Conservation (phyloP, 164 flowering plant genomes). For the Protea cynaroides region DNA sequence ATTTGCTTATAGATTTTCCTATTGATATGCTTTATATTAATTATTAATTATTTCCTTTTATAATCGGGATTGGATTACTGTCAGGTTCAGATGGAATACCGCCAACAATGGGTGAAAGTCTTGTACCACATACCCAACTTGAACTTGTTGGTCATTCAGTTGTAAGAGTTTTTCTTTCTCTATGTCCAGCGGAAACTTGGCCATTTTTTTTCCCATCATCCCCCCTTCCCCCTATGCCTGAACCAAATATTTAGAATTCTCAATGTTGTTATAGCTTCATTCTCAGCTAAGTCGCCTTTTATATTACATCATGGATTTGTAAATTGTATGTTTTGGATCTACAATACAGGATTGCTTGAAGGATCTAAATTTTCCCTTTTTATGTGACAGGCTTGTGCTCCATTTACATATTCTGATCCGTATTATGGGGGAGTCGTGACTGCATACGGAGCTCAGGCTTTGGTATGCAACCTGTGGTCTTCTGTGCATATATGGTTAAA, state of each 20-base stretch:
- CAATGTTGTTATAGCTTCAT: not conserved
- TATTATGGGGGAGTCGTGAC: slow-evolving; percentile 76
- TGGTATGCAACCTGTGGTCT: slow-evolving; percentile 38
- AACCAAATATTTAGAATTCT: not conserved
- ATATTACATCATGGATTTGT: not conserved
- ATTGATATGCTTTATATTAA: not conserved
- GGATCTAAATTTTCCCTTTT: slow-evolving; percentile 9
- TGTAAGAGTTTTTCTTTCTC: slow-evolving; percentile 43
- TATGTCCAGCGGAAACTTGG: slow-evolving; percentile 75
- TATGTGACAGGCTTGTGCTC: slow-evolving; percentile 64
- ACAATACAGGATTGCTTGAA: not conserved
- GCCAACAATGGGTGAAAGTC: slow-evolving; percentile 32
- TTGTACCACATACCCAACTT: slow-evolving; percentile 55
- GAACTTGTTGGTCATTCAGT: slow-evolving; percentile 90
- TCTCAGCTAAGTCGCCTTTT: not conserved
- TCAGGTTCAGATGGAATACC: slow-evolving; percentile 33
- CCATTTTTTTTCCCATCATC: slow-evolving; percentile 20
- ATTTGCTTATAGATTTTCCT: not conserved
- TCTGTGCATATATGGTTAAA: not conserved
- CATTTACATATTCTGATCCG: slow-evolving; percentile 72
- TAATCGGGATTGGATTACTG: not conserved
- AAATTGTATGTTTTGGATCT: not conserved
- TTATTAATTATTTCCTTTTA: not conserved
- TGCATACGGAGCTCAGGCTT: slow-evolving; percentile 69
- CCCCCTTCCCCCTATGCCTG: not conserved